These are phyloP conservation scores for Colletotrichum trifolii DNA, from an alignment of 2,329 filamentous ascomycete genomes.

Conservation along the genomic window DNA sequence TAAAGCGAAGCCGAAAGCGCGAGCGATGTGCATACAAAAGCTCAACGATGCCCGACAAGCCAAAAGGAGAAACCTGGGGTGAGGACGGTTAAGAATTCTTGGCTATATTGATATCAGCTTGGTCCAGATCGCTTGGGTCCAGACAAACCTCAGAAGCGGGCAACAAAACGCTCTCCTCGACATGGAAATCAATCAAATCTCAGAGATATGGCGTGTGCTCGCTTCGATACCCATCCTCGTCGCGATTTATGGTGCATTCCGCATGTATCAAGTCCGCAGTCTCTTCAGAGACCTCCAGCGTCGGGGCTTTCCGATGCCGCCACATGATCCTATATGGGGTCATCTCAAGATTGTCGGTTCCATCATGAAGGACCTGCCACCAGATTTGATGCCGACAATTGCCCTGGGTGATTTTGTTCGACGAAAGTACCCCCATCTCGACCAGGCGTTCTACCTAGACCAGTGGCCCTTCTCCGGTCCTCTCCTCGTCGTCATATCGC, in stretches of 20 bases:
- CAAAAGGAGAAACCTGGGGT: accelerated
- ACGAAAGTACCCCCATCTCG: constrained; percentile 3
- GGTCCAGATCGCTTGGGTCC: too few relatives aligned
- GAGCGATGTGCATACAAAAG: neutral
- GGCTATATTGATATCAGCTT: too few relatives aligned
- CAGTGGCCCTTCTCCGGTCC: constrained; percentile 17
- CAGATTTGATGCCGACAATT: constrained; percentile 13
- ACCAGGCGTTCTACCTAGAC: constrained; percentile 15
- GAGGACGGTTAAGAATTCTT: too few relatives aligned
- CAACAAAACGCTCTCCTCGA: too few relatives aligned
- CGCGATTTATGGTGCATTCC: neutral
- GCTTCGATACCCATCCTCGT: neutral
- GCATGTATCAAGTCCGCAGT: constrained; percentile 9
- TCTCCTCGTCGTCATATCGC: constrained; percentile 9
- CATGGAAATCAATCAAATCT: neutral
- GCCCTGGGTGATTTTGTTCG: neutral
- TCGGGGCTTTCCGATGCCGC: constrained; percentile 16
- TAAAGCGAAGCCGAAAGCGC: neutral
- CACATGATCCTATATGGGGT: constrained; percentile 17
- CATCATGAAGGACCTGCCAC: constrained; percentile 2
- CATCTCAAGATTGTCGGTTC: constrained; percentile 9
- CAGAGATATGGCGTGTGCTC: neutral
- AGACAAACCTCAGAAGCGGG: too few relatives aligned
- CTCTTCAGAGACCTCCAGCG: constrained; percentile 6
- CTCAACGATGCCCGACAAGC: too few relatives aligned